phyloP scores from a whole-genome alignment of 2,329 filamentous ascomycete species.

The Sporothrix protearum region DNA sequence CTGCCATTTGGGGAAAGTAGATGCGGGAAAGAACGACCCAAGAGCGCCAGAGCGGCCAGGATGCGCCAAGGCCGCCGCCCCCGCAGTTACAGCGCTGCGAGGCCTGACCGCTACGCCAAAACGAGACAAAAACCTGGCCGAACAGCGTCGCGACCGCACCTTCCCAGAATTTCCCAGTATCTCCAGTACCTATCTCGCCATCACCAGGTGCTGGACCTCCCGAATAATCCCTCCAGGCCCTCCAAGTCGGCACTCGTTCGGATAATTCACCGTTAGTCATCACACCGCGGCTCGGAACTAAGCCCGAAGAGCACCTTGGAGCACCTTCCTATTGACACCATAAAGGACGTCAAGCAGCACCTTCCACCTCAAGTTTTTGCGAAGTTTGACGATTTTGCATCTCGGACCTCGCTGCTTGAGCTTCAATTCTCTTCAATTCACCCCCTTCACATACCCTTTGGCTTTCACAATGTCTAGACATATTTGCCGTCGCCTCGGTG shows the following conservation, averaged over 20 bases:
- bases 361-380: neutral
- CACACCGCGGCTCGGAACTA: constrained; percentile 9
- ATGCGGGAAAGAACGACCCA: constrained; percentile 17
- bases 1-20: constrained; percentile 20
- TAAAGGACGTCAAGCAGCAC: constrained; percentile 12
- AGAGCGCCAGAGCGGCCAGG: neutral
- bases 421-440: neutral
- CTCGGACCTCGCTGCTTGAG: neutral
- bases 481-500: constrained; percentile 22
- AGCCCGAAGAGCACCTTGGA: neutral
- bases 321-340: constrained; percentile 8
- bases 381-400: neutral
- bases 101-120: neutral
- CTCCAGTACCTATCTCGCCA: neutral
- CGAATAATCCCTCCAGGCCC: constrained; percentile 19
- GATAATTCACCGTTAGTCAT: constrained; percentile 17
- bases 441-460: neutral
- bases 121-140: constrained; percentile 8
- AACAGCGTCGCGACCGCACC: neutral
- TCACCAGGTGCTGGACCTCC: neutral
- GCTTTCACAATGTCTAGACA: constrained; percentile 26
- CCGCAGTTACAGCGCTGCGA: neutral
- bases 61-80: neutral
- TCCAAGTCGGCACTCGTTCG: constrained; percentile 23
- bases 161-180: neutral